Evolutionary conservation across 257 asterid genomes (phyloP), one percentile per base, ranked within the genome.

Genomic region (Primulina tabacum): DNA sequence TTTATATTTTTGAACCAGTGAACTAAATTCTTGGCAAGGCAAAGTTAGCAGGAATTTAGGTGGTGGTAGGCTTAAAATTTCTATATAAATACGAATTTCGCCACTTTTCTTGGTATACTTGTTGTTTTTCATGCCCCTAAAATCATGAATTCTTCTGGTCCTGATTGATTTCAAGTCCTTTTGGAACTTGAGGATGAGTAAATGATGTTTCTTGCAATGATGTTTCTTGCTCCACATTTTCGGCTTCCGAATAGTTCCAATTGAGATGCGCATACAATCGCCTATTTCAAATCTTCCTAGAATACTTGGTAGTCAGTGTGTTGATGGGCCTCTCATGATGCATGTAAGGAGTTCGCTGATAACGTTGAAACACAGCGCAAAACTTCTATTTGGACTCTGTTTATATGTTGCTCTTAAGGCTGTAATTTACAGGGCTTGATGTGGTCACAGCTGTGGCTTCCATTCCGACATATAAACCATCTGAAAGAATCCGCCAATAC

Each of bases 381-480:
- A 38, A 38, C 50, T 3, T 38, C 14, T 38, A 16, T 38, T 10
- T 10, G 50, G n/a, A 14, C 53, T 43, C 53, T 43, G 6, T 43
- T 43, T 38, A 10, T 10, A 38, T 38, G 16, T 10, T 10, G 53
- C 53, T 3, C 7, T 50, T 50, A 50, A 16, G 8, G 20, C 20
- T 17, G 57, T 16, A 5, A 14, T 16, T 4, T 65, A 28, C 82
- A 92, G 98, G 97, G 50, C 16, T 92, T 87, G 97, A 90, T 68
- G 84, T 88, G n/a, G 97, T 90, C 78, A 85, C 88, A 10, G 72
- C 67, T 14, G 85, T 92, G 70, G 95, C 93, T 66, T 47, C 95
- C 40, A 85, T 82, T 12, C 92, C 98, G 0, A 90, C 97, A 0
- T 88, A 83, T 59, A 92, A 84, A 78, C 97, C 98, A 43, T 83